Conservation (phyloP, 2,329 filamentous ascomycete genomes). For the Phialemonium atrogriseum region DNA sequence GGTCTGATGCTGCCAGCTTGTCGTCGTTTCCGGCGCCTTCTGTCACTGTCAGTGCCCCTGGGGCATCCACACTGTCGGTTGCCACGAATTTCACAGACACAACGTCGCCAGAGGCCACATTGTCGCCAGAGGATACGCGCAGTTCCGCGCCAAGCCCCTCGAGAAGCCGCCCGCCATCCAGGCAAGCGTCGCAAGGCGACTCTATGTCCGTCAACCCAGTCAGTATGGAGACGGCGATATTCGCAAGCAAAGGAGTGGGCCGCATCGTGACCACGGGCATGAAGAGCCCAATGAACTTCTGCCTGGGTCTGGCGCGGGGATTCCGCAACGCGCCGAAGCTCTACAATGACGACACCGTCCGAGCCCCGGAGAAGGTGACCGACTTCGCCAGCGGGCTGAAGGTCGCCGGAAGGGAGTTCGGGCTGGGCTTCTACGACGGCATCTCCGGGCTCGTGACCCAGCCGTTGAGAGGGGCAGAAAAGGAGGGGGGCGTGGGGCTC, state of each 20-base stretch:
- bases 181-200: no score
- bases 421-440: constrained; percentile 71
- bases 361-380: constrained; percentile 71
- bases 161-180: no score
- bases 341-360: constrained; percentile 76
- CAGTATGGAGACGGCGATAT: constrained; percentile 51
- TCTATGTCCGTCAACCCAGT: constrained; percentile 6
- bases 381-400: constrained; percentile 67
- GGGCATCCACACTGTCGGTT: neutral
- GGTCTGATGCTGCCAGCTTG: no score
- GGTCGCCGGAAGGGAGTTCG: constrained; percentile 71
- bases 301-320: constrained; percentile 71
- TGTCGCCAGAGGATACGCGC: no score
- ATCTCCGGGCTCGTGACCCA: constrained; percentile 75
- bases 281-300: constrained; percentile 78
- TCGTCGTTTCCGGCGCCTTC: no score
- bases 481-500: constrained; percentile 48
- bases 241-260: constrained; percentile 58
- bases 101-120: no score
- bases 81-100: neutral
- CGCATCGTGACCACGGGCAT: constrained; percentile 69
- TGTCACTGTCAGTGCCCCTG: constrained; percentile 5
- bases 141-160: no score
- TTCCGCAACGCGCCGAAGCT: constrained; percentile 82
- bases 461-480: constrained; percentile 52